Percentiles rank a stretch among this genome's conserved stretches.
phyloP scores from a whole-genome alignment of 176 grass and related monocot genomes.

The Carex scoparia region DNA sequence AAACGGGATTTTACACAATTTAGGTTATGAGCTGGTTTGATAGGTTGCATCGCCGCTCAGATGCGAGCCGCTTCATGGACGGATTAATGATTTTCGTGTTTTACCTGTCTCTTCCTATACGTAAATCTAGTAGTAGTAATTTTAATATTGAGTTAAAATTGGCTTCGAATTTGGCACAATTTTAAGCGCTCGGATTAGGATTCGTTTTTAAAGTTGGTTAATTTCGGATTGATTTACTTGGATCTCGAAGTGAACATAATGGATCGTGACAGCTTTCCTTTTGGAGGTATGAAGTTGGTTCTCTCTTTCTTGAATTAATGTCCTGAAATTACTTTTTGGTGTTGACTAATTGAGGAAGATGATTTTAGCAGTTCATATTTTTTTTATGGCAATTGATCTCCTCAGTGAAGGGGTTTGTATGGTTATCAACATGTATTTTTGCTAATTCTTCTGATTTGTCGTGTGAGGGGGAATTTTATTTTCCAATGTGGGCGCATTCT shows the following conservation, averaged over 20 bases:
- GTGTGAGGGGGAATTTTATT: not conserved
- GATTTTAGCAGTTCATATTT: not conserved
- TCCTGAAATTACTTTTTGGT: not conserved
- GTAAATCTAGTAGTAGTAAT: conserved; percentile 26
- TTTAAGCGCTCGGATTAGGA: not conserved
- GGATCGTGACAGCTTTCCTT: conserved; percentile 17
- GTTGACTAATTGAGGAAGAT: not conserved
- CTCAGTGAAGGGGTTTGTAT: not conserved
- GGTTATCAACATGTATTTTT: not conserved
- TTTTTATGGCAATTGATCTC: not conserved
- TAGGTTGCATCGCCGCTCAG: conserved; percentile 44
- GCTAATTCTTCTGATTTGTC: not conserved
- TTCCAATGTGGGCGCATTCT: not conserved
- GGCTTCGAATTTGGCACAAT: not conserved
- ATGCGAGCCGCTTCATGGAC: conserved; percentile 59
- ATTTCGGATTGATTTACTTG: conserved; percentile 3
- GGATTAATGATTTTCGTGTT: conserved; percentile 97
- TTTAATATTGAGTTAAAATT: conserved; percentile 2
- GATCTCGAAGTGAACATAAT: not conserved
- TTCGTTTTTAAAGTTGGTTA: not conserved
- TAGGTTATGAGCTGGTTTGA: conserved; percentile 82
- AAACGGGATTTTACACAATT: conserved; percentile 12
- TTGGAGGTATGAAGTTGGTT: conserved; percentile 10
- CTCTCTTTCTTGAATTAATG: not conserved
- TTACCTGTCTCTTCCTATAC: conserved; percentile 97